A percentile compares a stretch with the other conserved stretches of the same genome.
These are phyloP conservation scores for Paxillus rubicundulus DNA, from an alignment of 768 basidiomycete genomes.

Conservation along the genomic window DNA sequence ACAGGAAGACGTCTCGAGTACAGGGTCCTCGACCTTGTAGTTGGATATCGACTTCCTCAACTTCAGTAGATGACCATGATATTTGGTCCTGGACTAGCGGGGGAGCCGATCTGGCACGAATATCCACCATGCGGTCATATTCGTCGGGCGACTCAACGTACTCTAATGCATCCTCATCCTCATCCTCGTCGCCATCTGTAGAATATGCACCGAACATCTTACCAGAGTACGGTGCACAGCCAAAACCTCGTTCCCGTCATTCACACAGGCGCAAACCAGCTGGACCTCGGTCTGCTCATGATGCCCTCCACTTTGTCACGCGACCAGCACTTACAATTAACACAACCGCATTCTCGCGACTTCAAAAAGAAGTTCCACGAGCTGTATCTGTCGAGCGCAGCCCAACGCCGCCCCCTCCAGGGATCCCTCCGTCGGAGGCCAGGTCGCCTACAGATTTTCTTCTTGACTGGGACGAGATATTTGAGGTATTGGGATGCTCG, in stretches of 20 bases:
- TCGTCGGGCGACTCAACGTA: slow-evolving; percentile 13
- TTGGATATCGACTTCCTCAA: slow-evolving; percentile 17
- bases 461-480: slow-evolving; percentile 32
- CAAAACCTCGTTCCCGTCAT: not conserved
- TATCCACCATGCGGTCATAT: slow-evolving; percentile 13
- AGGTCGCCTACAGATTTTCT: slow-evolving; percentile 18
- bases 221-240: slow-evolving; percentile 4
- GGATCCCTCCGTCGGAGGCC: slow-evolving; percentile 1
- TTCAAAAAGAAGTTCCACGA: slow-evolving; percentile 1
- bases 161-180: slow-evolving; percentile 13
- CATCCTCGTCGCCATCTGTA: slow-evolving; percentile 4
- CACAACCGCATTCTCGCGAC: slow-evolving; percentile 14
- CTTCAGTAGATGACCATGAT: slow-evolving; percentile 13
- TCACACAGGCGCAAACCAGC: slow-evolving; percentile 21
- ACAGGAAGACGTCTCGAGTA: slow-evolving; percentile 15
- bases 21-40: slow-evolving; percentile 32
- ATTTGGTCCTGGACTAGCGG: slow-evolving; percentile 17
- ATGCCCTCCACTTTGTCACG: slow-evolving; percentile 1
- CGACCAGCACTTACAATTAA: slow-evolving; percentile 18
- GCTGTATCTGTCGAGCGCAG: slow-evolving; percentile 1
- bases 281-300: slow-evolving; percentile 26
- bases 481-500: slow-evolving; percentile 25
- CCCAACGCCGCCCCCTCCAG: not conserved
- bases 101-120: slow-evolving; percentile 12
- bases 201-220: not conserved